phyloP scores from a whole-genome alignment of 176 grass and related monocot genomes.

The Tillandsia leiboldiana region DNA sequence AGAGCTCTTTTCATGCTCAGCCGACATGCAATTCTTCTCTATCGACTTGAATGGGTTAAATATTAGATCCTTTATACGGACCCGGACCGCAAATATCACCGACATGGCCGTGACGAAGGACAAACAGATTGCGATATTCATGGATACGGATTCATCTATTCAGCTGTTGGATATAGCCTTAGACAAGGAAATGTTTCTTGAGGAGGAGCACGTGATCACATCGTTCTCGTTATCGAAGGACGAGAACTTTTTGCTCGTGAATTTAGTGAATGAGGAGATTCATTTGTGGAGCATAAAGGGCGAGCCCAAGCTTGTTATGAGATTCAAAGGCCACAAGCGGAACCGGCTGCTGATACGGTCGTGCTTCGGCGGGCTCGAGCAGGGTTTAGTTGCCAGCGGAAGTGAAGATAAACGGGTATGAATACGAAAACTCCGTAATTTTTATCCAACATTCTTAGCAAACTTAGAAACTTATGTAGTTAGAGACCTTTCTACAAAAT shows the following conservation, averaged over 20 bases:
- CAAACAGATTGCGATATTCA: slow-evolving; percentile 56
- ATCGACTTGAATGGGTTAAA: slow-evolving; percentile 24
- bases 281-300: slow-evolving; percentile 88
- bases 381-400: slow-evolving; percentile 85
- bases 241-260: slow-evolving; percentile 75
- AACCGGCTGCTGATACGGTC: slow-evolving; percentile 77
- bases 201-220: slow-evolving; percentile 54
- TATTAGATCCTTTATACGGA: no score
- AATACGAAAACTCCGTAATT: neutral
- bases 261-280: slow-evolving; percentile 53
- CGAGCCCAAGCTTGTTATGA: slow-evolving; percentile 44
- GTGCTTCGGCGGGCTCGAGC: slow-evolving; percentile 82
- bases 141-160: slow-evolving; percentile 37
- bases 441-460: no score
- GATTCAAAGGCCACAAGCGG: slow-evolving; percentile 67
- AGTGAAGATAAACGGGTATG: slow-evolving; percentile 90
- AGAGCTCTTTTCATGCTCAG: slow-evolving; percentile 40
- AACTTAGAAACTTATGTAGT: no score
- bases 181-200: slow-evolving; percentile 50
- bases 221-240: slow-evolving; percentile 79
- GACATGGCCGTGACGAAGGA: slow-evolving; percentile 44
- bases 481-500: no score
- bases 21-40: slow-evolving; percentile 39
- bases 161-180: slow-evolving; percentile 60
- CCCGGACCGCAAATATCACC: no score